Conservation (phyloP, 2,329 filamentous ascomycete species). For the Apiospora sp. region DNA sequence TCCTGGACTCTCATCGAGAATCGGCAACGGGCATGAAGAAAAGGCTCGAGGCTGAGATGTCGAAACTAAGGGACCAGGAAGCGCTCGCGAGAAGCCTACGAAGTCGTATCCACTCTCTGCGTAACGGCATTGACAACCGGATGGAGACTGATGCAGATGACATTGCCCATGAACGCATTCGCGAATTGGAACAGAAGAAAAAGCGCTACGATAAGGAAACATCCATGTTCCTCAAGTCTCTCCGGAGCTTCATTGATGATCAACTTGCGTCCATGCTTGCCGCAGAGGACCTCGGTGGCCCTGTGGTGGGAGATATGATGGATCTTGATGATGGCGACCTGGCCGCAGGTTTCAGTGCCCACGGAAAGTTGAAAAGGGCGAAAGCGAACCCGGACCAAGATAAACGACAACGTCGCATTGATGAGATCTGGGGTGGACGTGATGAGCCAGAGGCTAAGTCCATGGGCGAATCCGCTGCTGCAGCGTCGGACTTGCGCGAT, state of each 20-base stretch:
- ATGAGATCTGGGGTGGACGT: conserved; percentile 66
- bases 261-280: conserved; percentile 79
- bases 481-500: conserved; percentile 64
- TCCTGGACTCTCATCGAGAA: conserved; percentile 56
- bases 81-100: conserved; percentile 60
- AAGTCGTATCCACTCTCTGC: conserved; percentile 66
- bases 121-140: conserved; percentile 62
- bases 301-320: conserved; percentile 78
- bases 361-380: conserved; percentile 62
- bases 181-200: conserved; percentile 66
- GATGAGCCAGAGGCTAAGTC: conserved; percentile 37
- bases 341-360: conserved; percentile 65
- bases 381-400: conserved; percentile 54
- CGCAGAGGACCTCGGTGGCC: conserved; percentile 83
- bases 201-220: conserved; percentile 68
- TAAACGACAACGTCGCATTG: conserved; percentile 66
- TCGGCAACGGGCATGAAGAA: conserved; percentile 53
- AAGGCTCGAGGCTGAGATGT: conserved; percentile 59
- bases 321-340: conserved; percentile 68
- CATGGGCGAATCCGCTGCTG: conserved; percentile 54
- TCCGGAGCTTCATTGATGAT: conserved; percentile 75
- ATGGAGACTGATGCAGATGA: conserved; percentile 67
- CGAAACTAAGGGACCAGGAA: conserved; percentile 61
- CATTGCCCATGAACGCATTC: conserved; percentile 68
- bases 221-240: conserved; percentile 64